phyloP scores from a whole-genome alignment of 2,329 filamentous ascomycete species.

The Penicillium sp. region DNA sequence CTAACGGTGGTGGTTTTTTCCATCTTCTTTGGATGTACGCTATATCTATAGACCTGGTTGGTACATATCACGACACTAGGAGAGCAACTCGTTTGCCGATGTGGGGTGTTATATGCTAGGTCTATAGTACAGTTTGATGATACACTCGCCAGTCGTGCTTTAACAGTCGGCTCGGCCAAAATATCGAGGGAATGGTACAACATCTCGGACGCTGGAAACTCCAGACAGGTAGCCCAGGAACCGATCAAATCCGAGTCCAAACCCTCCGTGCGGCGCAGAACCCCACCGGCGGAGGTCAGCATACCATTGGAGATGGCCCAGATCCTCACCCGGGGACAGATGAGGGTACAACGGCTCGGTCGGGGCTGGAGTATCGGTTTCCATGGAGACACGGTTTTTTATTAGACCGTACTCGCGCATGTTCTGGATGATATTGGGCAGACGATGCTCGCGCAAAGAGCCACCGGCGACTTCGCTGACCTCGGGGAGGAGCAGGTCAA shows the following conservation, averaged over 20 bases:
- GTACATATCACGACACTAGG: not conserved
- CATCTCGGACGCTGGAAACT: slow-evolving; percentile 77
- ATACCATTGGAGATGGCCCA: slow-evolving; percentile 74
- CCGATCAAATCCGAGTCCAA: slow-evolving; percentile 86
- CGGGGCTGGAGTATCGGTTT: slow-evolving; percentile 17
- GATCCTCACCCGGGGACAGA: slow-evolving; percentile 38
- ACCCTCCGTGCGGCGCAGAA: slow-evolving; percentile 87
- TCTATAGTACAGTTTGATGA: slow-evolving; percentile 20
- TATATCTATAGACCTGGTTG: not conserved
- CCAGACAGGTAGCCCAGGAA: slow-evolving; percentile 80
- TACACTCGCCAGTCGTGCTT: slow-evolving; percentile 10
- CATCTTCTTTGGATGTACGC: not conserved
- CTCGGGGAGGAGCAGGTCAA: slow-evolving; percentile 83
- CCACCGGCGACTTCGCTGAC: slow-evolving; percentile 85
- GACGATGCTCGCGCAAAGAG: slow-evolving; percentile 81
- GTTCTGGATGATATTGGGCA: slow-evolving; percentile 63
- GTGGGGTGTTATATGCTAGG: not conserved
- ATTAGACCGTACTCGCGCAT: slow-evolving; percentile 69
- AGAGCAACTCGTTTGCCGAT: not conserved
- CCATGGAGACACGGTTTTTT: slow-evolving; percentile 24
- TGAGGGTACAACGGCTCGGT: slow-evolving; percentile 34
- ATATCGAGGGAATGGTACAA: slow-evolving; percentile 79
- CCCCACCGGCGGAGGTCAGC: slow-evolving; percentile 84
- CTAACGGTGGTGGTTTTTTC: not conserved
- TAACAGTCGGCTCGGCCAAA: slow-evolving; percentile 54